Evolutionary conservation across 768 basidiomycete species (phyloP), one percentile per base, ranked within the genome.

Genomic region (Termitomyces sp.): DNA sequence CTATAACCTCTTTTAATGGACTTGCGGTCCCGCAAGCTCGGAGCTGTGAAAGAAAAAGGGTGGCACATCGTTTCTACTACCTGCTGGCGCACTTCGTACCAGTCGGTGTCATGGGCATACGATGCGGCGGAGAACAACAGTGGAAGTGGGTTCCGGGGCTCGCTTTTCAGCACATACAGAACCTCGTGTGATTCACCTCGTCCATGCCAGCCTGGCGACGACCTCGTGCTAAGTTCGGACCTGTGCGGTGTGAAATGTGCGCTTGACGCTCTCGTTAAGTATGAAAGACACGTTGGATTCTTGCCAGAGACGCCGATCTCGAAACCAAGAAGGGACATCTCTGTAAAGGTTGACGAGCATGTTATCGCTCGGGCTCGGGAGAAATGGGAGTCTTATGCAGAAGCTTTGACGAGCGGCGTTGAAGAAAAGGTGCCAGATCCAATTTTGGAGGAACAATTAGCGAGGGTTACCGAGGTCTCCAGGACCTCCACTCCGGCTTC

Each of bases 251-350:
- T 79, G 57, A 72, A 70, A 59, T 65, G 60, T 47, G 80, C 77
- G 7, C 56, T 70, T 61, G 77, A 76, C n/a, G 71, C 71, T 8
- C 52, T 82, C 11, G 61, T 62, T 60, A 57, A 66, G 14, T 82
- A 83, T 60, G 82, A 83, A 65, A 64, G 62, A 20, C 71, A 73
- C 60, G 79, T 80, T 31, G 81, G 81, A 14, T 79, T 81, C 66
- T 63, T 72, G 62, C 67, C 73, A 63, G 65, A 66, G 32, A 17
- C 49, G 20, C 25, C 32, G 17, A 36, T 8, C 29, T 32, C 25
- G 42, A 65, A 58, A 60, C 15, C 31, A 32, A 47, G 20, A 42
- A 43, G 56, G 20, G 63, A 67, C 52, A 46, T 73, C 38, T 66
- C 63, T 48, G 50, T 65, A 29, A 63, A 64, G n/a, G 63, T 78